Conservation (phyloP, 2,329 filamentous ascomycete genomes). For the Colletotrichum gigasporum region DNA sequence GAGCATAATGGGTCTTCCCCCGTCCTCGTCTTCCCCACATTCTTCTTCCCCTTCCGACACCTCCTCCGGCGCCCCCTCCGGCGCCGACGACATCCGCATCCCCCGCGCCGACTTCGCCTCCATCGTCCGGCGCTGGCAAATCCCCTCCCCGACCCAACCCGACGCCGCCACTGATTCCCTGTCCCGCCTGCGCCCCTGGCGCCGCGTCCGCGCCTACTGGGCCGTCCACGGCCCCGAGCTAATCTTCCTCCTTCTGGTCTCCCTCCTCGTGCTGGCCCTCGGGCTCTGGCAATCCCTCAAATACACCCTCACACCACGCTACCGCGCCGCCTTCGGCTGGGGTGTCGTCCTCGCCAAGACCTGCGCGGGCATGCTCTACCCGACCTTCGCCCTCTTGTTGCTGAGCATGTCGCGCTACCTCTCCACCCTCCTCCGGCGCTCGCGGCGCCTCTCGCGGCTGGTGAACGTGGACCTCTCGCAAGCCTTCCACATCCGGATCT, state of each 20-base stretch:
- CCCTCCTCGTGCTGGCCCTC: constrained; percentile 58
- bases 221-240: constrained; percentile 63
- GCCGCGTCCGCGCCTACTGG: constrained; percentile 62
- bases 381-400: constrained; percentile 67
- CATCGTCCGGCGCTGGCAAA: constrained; percentile 54
- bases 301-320: constrained; percentile 54
- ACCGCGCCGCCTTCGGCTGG: constrained; percentile 63
- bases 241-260: constrained; percentile 57
- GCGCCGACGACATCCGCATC: constrained; percentile 45
- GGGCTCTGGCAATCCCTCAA: constrained; percentile 65
- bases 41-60: constrained; percentile 49
- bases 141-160: constrained; percentile 59
- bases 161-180: constrained; percentile 56
- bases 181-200: constrained; percentile 53
- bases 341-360: constrained; percentile 65
- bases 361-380: constrained; percentile 63
- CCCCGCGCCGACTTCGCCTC: constrained; percentile 55
- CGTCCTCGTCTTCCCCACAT: too few species aligned
- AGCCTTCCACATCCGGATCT: constrained; percentile 65
- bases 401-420: constrained; percentile 67
- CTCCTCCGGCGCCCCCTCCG: constrained; percentile 58
- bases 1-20: constrained; percentile 60
- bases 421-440: constrained; percentile 61
- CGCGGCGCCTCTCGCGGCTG: constrained; percentile 61
- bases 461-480: constrained; percentile 67